Conservation (phyloP, 106 monocot genomes). For the Dendrobium chrysotoxum region DNA sequence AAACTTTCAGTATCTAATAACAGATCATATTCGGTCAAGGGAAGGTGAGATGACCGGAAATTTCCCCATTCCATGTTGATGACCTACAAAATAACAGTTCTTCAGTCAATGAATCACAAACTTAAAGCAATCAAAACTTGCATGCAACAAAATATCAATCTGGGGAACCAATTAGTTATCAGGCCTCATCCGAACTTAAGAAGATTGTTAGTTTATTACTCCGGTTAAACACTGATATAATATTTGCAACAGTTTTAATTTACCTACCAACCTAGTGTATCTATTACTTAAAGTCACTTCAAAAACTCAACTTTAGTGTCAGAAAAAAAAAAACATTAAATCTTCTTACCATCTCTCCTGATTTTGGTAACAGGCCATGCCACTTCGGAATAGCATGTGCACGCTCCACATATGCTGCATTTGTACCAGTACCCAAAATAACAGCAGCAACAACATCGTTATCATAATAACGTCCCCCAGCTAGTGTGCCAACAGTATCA, state of each 20-base stretch:
- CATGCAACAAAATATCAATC: background rate
- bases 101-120: background rate
- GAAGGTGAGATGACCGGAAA: slow-evolving; percentile 81
- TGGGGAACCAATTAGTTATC: background rate
- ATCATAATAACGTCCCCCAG: slow-evolving; percentile 80
- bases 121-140: too few relatives aligned
- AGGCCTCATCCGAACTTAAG: background rate
- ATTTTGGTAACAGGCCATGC: slow-evolving; percentile 73
- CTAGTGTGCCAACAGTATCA: slow-evolving; percentile 92
- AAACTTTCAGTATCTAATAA: slow-evolving; percentile 79
- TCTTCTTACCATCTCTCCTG: slow-evolving; percentile 85
- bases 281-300: background rate
- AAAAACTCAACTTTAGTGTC: background rate
- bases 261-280: background rate
- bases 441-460: slow-evolving; percentile 87
- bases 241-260: background rate
- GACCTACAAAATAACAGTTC: slow-evolving; percentile 38
- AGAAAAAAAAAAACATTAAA: background rate
- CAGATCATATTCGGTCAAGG: slow-evolving; percentile 69
- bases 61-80: slow-evolving; percentile 99
- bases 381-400: slow-evolving; percentile 91
- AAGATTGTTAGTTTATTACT: background rate
- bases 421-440: slow-evolving; percentile 94
- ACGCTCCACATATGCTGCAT: slow-evolving; percentile 95
- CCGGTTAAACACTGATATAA: background rate